phyloP scores from a whole-genome alignment of 257 asterid genomes.

The Capsicum chinense region DNA sequence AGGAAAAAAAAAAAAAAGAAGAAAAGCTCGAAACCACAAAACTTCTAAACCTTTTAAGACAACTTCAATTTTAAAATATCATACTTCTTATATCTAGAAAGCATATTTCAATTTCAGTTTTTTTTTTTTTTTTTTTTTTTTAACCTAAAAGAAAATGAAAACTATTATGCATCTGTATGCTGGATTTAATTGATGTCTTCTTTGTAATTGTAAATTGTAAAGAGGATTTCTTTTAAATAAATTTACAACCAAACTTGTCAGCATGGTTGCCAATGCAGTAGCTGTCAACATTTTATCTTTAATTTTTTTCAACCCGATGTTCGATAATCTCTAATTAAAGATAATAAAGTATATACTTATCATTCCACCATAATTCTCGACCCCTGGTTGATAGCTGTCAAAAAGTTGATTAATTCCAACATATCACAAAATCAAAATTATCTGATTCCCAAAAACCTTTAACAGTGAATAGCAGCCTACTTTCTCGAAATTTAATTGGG shows the following conservation, averaged over 20 bases:
- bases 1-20: neutral
- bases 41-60: too few species aligned
- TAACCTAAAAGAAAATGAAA: neutral
- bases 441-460: neutral
- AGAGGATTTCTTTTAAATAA: too few species aligned
- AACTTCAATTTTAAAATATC: too few species aligned
- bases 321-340: too few species aligned
- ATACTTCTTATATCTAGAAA: too few species aligned
- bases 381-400: too few species aligned
- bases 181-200: neutral
- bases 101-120: neutral
- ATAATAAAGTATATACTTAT: too few species aligned
- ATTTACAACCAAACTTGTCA: neutral
- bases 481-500: neutral
- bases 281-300: neutral
- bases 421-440: neutral
- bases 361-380: too few species aligned
- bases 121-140: constrained; percentile 10
- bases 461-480: neutral
- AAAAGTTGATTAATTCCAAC: neutral
- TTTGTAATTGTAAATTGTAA: neutral
- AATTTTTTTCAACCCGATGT: too few species aligned
- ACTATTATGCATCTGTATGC: neutral
- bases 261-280: neutral
- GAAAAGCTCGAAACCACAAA: too few species aligned